A percentile compares a stretch with the other conserved stretches of the same genome.
phyloP scores from a whole-genome alignment of 228 moss, liverwort and hornwort species.

The Sphagnum magellanicum region DNA sequence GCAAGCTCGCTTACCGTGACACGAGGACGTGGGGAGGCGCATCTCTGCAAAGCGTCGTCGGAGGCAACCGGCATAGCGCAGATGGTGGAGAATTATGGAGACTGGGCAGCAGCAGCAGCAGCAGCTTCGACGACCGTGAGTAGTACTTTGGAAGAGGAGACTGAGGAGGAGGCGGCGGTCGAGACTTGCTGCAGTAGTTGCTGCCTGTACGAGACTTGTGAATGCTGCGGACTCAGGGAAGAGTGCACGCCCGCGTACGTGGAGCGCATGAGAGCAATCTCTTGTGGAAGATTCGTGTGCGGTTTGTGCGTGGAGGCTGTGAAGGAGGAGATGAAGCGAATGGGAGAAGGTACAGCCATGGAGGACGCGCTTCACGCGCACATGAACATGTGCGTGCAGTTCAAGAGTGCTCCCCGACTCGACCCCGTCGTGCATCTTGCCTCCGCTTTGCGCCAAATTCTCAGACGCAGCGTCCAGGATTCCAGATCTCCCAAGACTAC shows the following conservation, averaged over 20 bases:
- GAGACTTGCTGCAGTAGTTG: too few species aligned
- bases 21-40: slow-evolving; percentile 1
- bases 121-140: too few species aligned
- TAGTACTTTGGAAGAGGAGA: too few species aligned
- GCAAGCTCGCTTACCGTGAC: slow-evolving; percentile 1
- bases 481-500: slow-evolving; percentile 8
- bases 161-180: slow-evolving; percentile 1
- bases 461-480: slow-evolving; percentile 7
- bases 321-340: slow-evolving; percentile 10
- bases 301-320: slow-evolving; percentile 12
- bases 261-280: slow-evolving; percentile 5
- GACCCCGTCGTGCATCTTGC: slow-evolving; percentile 9
- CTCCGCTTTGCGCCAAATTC: slow-evolving; percentile 4
- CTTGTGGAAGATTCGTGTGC: slow-evolving; percentile 11
- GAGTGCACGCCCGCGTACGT: slow-evolving; percentile 5
- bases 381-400: slow-evolving; percentile 13
- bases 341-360: slow-evolving; percentile 8
- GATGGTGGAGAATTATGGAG: slow-evolving; percentile 6
- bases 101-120: not conserved
- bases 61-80: slow-evolving; percentile 3
- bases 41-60: slow-evolving; percentile 4
- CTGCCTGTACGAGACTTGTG: slow-evolving; percentile 1
- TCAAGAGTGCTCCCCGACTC: slow-evolving; percentile 5
- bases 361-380: slow-evolving; percentile 7
- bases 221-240: not conserved